Conservation (phyloP, 106 monocot species). For the Dendrobium catenatum region DNA sequence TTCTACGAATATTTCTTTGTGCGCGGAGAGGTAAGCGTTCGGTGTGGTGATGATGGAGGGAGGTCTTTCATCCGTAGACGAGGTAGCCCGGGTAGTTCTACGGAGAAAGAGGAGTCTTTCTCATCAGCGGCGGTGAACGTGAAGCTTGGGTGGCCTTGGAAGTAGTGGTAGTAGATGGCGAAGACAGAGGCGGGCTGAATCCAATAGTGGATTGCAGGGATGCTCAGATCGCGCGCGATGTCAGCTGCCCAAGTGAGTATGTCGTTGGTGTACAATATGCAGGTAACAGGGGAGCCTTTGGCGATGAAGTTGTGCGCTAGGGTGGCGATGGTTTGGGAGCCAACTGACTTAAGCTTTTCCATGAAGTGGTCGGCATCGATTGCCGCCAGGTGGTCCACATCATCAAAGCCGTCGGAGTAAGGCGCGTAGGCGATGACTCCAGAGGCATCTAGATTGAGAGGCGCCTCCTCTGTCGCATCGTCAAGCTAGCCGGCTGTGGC, state of each 20-base stretch:
- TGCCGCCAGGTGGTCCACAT: slow-evolving; percentile 16
- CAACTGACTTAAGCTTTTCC: background rate
- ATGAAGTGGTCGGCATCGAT: slow-evolving; percentile 17
- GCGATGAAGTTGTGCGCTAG: slow-evolving; percentile 15
- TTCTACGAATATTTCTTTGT: background rate
- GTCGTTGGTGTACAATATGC: slow-evolving; percentile 37
- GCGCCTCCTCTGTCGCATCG: background rate
- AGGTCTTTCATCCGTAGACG: background rate
- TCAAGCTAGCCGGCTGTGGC: background rate
- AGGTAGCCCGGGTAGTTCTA: slow-evolving; percentile 2
- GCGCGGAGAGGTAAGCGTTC: slow-evolving; percentile 11
- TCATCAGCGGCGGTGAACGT: background rate
- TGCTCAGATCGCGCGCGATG: background rate
- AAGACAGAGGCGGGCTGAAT: slow-evolving; percentile 66
- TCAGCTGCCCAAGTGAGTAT: slow-evolving; percentile 17
- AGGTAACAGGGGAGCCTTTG: slow-evolving; percentile 23
- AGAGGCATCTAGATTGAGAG: background rate
- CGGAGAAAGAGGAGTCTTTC: background rate
- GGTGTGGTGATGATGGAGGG: background rate
- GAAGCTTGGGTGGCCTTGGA: slow-evolving; percentile 5
- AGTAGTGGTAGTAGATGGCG: slow-evolving; percentile 50
- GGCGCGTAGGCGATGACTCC: slow-evolving; percentile 1
- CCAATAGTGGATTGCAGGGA: slow-evolving; percentile 45
- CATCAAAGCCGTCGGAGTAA: background rate
- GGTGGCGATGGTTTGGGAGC: slow-evolving; percentile 12